Base-by-base conservation (phyloP, 306 rosid species). In the Hippophae rhamnoides region DNA sequence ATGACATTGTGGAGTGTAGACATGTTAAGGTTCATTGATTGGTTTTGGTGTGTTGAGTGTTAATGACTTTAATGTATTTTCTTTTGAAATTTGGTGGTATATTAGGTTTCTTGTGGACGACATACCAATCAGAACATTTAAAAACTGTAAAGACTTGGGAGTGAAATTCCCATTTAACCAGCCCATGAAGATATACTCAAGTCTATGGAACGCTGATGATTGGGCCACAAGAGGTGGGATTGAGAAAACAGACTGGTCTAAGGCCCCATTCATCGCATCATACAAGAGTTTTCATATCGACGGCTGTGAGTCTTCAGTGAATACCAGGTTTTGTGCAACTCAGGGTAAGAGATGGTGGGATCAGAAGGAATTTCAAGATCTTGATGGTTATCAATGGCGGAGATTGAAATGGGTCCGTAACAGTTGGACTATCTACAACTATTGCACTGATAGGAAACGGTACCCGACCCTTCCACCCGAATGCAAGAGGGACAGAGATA, bases 191-290 rank as follows among this genome's bases (percentile, higher is more conserved):
- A 60, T 89, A 0, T 89, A 85, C 85, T 85, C 86, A 31, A 89
- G 96, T 66, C 44, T 85, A 0, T 89, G 96, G 96, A 89, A 89
- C 11, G 96, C 94, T 0, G 96, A 89, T 59, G 96, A 85, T 41
- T 89, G 96, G 94, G 96, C 96, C 26, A 89, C 96, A 0, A 77
- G 94, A 42, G 94, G 94, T 23, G 96, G 94, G 9, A 62, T 85
- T 12, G 94, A 89, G 81, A 89, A 89, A 72, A 89, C 96, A 0
- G 85, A 89, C 38, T 89, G 94, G 96, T 79, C 88, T 0, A 89
- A 85, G 72, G 96, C 94, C 0, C 96, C 96, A 0, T 89, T 89
- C 76, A 51, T 83, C 0, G 94, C 96, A 3, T 2, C 67, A 1
- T 89, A 89, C 74, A 83, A 60, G 43, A 70, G 89, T 10, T 89